These are phyloP conservation scores for Margaritispora aquatica DNA, from an alignment of 495 filamentous ascomycete species.

Conservation along the genomic window DNA sequence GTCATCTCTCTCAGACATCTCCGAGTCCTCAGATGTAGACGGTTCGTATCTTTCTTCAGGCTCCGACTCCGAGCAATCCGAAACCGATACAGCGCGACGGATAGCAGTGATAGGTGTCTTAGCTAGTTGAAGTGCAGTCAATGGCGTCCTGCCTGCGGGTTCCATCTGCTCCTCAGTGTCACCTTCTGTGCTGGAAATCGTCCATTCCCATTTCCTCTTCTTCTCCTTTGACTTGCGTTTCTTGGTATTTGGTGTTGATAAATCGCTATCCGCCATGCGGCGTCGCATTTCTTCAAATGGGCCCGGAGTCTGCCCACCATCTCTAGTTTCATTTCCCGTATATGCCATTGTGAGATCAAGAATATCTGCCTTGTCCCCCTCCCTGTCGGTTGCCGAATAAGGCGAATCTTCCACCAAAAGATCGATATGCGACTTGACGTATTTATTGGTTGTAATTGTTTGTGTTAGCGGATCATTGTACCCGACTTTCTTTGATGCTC, in stretches of 20 bases:
- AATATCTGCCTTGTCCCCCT: constrained; percentile 20
- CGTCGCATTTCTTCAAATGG: constrained; percentile 53
- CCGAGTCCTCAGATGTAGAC: constrained; percentile 11
- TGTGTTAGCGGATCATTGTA: constrained; percentile 47
- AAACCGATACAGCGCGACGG: constrained; percentile 14
- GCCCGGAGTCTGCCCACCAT: constrained; percentile 49
- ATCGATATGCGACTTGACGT: constrained; percentile 49
- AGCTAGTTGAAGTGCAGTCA: constrained; percentile 13
- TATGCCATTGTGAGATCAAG: constrained; percentile 45
- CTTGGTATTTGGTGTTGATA: constrained; percentile 28
- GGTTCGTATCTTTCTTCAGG: constrained; percentile 9
- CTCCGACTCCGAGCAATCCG: constrained; percentile 12
- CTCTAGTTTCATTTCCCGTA: constrained; percentile 39
- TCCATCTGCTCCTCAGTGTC: constrained; percentile 6
- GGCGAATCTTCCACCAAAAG: constrained; percentile 46
- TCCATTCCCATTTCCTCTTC: constrained; percentile 28
- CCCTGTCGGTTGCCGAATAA: constrained; percentile 16
- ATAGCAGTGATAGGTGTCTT: constrained; percentile 19
- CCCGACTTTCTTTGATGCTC: constrained; percentile 37
- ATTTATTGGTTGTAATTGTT: constrained; percentile 48
- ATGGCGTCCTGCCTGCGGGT: constrained; percentile 5
- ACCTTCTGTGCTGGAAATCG: constrained; percentile 14
- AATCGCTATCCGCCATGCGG: constrained; percentile 39
- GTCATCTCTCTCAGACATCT: constrained; percentile 12
- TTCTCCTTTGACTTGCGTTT: constrained; percentile 35